phyloP scores from a whole-genome alignment of 2,329 filamentous ascomycete species.

The Pseudocercospora eumusae region DNA sequence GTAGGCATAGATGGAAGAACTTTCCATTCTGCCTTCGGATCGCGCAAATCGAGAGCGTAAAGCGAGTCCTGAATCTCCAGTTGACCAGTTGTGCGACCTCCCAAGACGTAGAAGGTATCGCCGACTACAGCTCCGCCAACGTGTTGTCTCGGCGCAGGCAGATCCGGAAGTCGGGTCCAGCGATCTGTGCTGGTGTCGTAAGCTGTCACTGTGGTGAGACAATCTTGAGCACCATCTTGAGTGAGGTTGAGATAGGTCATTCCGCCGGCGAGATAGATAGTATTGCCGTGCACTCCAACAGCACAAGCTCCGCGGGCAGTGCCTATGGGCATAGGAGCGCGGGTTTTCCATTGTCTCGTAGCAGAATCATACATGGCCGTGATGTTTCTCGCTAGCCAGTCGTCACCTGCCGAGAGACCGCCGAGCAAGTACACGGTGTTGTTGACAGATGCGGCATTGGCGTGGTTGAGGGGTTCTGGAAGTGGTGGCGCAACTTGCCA shows the following conservation, averaged over 20 bases:
- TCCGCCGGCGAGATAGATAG: conserved; percentile 18
- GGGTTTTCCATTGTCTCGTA: conserved; percentile 2
- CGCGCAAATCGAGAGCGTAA: conserved; percentile 13
- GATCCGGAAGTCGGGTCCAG: conserved; percentile 10
- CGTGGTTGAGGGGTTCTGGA: conserved; percentile 9
- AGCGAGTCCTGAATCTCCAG: conserved; percentile 13
- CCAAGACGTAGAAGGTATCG: conserved; percentile 13
- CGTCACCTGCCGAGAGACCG: conserved; percentile 4
- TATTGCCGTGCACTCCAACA: conserved; percentile 12
- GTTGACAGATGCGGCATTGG: conserved; percentile 12
- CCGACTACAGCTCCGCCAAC: conserved; percentile 15
- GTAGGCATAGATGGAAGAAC: conserved; percentile 15
- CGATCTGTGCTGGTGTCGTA: conserved; percentile 13
- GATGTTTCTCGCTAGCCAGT: conserved; percentile 12
- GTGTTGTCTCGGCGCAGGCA: conserved; percentile 18
- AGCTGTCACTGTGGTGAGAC: conserved; percentile 7
- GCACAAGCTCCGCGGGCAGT: conserved; percentile 17
- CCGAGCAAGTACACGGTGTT: conserved; percentile 14
- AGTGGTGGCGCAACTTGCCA: conserved; percentile 16
- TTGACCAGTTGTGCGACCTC: conserved; percentile 13
- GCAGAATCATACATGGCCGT: conserved; percentile 7
- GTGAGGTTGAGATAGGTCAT: conserved; percentile 12
- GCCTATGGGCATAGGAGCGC: conserved; percentile 7
- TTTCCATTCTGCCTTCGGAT: conserved; percentile 6
- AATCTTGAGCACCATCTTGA: conserved; percentile 7